These are phyloP conservation scores for Eucalyptus shirleyi DNA, from an alignment of 345 rosid genomes.

Conservation along the genomic window DNA sequence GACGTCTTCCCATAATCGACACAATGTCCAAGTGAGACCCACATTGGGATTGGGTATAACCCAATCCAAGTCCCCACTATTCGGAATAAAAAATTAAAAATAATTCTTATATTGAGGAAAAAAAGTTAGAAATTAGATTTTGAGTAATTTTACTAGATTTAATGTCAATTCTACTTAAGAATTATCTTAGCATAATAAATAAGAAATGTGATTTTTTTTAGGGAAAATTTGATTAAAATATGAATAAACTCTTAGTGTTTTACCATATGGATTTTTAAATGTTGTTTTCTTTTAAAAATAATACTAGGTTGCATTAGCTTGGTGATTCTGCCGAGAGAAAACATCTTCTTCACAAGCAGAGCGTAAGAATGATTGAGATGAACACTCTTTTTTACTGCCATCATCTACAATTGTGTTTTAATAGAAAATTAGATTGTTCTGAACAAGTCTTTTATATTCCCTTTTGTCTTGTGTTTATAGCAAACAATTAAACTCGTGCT, in stretches of 20 bases:
- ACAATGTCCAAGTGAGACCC: rapidly evolving
- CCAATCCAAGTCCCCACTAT: not conserved
- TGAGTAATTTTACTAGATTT: not conserved
- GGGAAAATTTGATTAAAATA: too few relatives aligned
- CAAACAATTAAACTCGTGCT: too few relatives aligned
- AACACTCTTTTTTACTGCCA: not conserved
- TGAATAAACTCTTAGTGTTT: not conserved
- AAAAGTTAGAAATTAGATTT: too few relatives aligned
- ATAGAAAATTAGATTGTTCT: too few relatives aligned
- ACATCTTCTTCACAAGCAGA: not conserved
- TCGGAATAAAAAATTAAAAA: too few relatives aligned
- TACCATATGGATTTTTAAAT: not conserved
- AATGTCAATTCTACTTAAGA: not conserved
- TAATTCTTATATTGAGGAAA: not conserved
- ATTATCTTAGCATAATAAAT: not conserved
- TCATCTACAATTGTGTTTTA: not conserved
- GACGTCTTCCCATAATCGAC: rapidly evolving
- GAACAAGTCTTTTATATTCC: too few relatives aligned
- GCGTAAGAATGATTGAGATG: not conserved
- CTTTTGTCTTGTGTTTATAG: too few relatives aligned
- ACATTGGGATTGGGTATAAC: not conserved
- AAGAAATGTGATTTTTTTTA: not conserved
- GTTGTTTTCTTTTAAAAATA: not conserved
- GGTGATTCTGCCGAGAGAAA: not conserved
- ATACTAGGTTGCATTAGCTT: not conserved